phyloP scores from a whole-genome alignment of 306 rosid species.

The Sesbania bispinosa region DNA sequence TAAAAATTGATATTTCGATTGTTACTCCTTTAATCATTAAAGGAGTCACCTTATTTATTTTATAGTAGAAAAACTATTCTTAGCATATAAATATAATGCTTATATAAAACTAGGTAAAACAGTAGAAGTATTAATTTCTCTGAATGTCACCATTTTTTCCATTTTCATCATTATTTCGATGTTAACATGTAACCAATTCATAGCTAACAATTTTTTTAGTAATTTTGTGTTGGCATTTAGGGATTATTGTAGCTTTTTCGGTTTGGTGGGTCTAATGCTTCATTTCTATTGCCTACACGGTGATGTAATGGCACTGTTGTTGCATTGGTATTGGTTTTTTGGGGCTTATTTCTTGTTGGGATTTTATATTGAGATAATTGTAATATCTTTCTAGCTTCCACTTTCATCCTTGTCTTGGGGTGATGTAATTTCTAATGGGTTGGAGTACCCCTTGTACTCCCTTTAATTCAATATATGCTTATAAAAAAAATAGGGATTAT shows the following conservation, averaged over 20 bases:
- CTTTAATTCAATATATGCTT: too few relatives aligned
- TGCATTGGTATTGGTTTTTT: too few relatives aligned
- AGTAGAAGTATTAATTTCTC: background rate
- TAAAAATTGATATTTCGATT: background rate
- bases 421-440: too few relatives aligned
- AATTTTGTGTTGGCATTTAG: background rate
- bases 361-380: too few relatives aligned
- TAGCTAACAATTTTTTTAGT: background rate
- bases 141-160: background rate
- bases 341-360: too few relatives aligned
- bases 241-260: too few relatives aligned
- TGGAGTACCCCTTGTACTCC: too few relatives aligned
- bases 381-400: too few relatives aligned
- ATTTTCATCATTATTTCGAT: background rate
- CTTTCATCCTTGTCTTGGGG: too few relatives aligned
- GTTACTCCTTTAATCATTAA: background rate
- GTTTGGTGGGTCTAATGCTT: too few relatives aligned
- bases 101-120: background rate
- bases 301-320: too few relatives aligned
- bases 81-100: background rate
- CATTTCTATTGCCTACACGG: too few relatives aligned
- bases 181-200: background rate
- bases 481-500: background rate
- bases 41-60: background rate
- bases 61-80: background rate